A percentile compares a stretch with the other conserved stretches of the same genome.
phyloP scores from a whole-genome alignment of 31 red algal genomes.

The Asparagopsis taxiformis region DNA sequence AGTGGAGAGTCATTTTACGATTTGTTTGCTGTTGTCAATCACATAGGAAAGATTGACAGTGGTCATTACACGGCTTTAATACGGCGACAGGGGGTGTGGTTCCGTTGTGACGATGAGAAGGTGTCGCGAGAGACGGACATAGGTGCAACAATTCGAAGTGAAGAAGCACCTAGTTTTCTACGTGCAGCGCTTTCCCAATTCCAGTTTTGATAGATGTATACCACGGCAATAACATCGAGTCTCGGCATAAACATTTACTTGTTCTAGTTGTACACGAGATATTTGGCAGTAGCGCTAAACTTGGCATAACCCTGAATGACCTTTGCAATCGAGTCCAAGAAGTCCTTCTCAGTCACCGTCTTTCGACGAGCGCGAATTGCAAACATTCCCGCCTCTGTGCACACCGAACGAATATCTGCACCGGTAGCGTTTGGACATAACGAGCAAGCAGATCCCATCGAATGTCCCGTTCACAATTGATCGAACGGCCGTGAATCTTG shows the following conservation, averaged over 20 bases:
- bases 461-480: conserved; percentile 98
- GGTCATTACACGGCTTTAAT: conserved; percentile 92
- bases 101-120: conserved; percentile 87
- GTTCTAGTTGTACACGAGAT: conserved; percentile 97
- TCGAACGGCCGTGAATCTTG: conserved; percentile 95
- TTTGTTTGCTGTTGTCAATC: conserved; percentile 88
- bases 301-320: conserved; percentile 99
- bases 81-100: conserved; percentile 77
- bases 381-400: conserved; percentile 99
- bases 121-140: conserved; percentile 43
- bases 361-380: conserved; percentile 98
- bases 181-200: conserved; percentile 64
- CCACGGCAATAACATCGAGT: neutral
- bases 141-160: conserved; percentile 46
- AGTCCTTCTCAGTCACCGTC: conserved; percentile 99
- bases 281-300: conserved; percentile 91
- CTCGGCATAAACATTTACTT: neutral
- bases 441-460: conserved; percentile 98
- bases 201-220: conserved; percentile 18
- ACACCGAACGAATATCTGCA: conserved; percentile 96
- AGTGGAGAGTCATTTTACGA: conserved; percentile 75
- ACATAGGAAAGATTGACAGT: conserved; percentile 89
- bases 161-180: conserved; percentile 87
- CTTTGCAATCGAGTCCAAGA: conserved; percentile 97
- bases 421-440: conserved; percentile 99